Base-by-base conservation (phyloP, 805 yeast species). In the Helenozyma baotianmanensis region DNA sequence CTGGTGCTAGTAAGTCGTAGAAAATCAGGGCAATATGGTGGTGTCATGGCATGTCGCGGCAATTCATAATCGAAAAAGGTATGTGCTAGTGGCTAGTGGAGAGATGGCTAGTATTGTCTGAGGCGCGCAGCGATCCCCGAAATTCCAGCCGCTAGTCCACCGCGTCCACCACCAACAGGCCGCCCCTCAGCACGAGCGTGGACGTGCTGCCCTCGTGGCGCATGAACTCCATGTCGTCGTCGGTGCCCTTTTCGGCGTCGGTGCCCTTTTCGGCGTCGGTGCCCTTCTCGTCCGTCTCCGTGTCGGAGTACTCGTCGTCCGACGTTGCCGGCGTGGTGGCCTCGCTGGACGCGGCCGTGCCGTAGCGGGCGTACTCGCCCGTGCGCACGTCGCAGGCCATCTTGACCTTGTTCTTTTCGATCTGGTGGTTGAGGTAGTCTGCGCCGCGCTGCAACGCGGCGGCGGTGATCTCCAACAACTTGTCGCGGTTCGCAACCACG, bases 311-410 rank as follows among this genome's bases (percentile, higher is more conserved):
- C 27, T 40, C 44, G 25, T 34, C 34, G 9, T 36, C 44, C 6
- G 42, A 23, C 6, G 27, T 30, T 12, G 29, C 27, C 14, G 45
- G 45, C 10, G 45, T 41, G 4, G 45, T 38, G 14, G 34, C 42
- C 29, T 38, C 45, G 23, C 39, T 32, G 7, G 11, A 25, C 12
- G 15, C 28, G 7, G 21, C 14, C 9, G 17, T 32, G 6, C 3
- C 23, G 15, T 19, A 14, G 10, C 19, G 23, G 14, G 25, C 10
- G 5, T 16, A 21, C 14, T 31, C 35, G 7, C 32, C 32, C 9
- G 24, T 30, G 8, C 24, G 14, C 23, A 32, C 16, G 9, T 16
- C n/a, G 12, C 26, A 23, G 14, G 39, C 39, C 34, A 35, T 21
- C 11, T 23, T 18, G 16, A 27, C 14, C 27, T 31, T 28, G 14